These are phyloP conservation scores for Sugiyamaella smithiae DNA, from an alignment of 805 yeast genomes.

Conservation along the genomic window DNA sequence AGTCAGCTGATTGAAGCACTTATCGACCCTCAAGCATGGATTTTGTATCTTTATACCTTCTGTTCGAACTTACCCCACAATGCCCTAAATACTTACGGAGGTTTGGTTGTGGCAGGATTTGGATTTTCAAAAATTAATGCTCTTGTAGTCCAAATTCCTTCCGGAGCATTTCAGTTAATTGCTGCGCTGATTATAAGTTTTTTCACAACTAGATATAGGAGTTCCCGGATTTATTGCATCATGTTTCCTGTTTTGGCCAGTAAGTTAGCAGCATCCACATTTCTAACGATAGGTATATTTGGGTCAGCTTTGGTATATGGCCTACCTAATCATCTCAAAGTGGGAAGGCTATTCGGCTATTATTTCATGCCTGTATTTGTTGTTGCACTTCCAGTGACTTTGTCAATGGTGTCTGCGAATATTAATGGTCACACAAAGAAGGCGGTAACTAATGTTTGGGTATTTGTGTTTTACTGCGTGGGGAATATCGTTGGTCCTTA, in stretches of 20 bases:
- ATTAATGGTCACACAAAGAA: slow-evolving; percentile 60
- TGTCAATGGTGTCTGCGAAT: slow-evolving; percentile 37
- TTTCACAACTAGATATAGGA: background rate
- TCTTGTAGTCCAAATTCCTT: background rate
- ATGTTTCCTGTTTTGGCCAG: background rate
- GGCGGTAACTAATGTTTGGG: slow-evolving; percentile 44
- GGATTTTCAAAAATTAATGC: background rate
- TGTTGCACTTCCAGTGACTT: background rate
- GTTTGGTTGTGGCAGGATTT: background rate
- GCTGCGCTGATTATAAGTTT: background rate
- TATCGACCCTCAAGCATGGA: slow-evolving; percentile 30
- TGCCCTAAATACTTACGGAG: background rate
- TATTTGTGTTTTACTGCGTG: slow-evolving; percentile 49
- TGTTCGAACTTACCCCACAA: slow-evolving; percentile 45
- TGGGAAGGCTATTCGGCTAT: background rate
- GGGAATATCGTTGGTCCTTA: slow-evolving; percentile 60
- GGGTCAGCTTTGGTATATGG: background rate
- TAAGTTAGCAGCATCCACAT: background rate
- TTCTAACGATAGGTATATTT: background rate
- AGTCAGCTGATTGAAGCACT: slow-evolving; percentile 45
- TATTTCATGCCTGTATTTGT: background rate
- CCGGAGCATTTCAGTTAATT: background rate
- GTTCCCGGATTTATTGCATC: background rate
- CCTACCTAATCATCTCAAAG: background rate
- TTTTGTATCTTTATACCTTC: slow-evolving; percentile 39